A percentile compares a stretch with the other conserved stretches of the same genome.
These are phyloP conservation scores for Fomes fomentarius DNA, from an alignment of 1,284 basidiomycete genomes.

Conservation along the genomic window DNA sequence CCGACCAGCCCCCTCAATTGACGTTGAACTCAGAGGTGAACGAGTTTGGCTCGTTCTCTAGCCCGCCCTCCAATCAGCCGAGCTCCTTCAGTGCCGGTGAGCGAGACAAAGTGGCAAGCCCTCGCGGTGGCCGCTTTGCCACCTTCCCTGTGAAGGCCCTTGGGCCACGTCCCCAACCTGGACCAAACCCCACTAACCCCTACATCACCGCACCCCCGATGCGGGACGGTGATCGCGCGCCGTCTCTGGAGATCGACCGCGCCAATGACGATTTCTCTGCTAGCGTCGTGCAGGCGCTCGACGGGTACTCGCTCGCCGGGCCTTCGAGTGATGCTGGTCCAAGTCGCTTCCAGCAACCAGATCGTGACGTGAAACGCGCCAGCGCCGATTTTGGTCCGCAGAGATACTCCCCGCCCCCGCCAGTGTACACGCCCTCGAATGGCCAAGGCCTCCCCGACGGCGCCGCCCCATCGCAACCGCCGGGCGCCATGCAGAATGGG, in stretches of 20 bases:
- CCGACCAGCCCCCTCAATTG: slow-evolving; percentile 8
- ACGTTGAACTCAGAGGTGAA: slow-evolving; percentile 10
- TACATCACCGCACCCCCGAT: slow-evolving; percentile 23
- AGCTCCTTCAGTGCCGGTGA: slow-evolving; percentile 26
- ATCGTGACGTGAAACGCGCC: slow-evolving; percentile 8
- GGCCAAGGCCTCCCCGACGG: slow-evolving; percentile 31
- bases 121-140: slow-evolving; percentile 49
- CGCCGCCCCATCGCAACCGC: slow-evolving; percentile 36
- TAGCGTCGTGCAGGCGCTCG: slow-evolving; percentile 55
- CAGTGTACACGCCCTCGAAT: slow-evolving; percentile 23
- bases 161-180: slow-evolving; percentile 27
- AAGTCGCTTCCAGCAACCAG: slow-evolving; percentile 22
- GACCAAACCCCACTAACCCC: slow-evolving; percentile 18
- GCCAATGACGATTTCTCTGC: slow-evolving; percentile 44
- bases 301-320: slow-evolving; percentile 20
- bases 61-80: slow-evolving; percentile 20
- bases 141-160: slow-evolving; percentile 53
- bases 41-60: slow-evolving; percentile 31
- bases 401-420: slow-evolving; percentile 29
- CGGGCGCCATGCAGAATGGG: slow-evolving; percentile 1
- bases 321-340: slow-evolving; percentile 5
- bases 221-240: slow-evolving; percentile 35
- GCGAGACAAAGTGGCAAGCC: slow-evolving; percentile 18
- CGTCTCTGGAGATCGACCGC: slow-evolving; percentile 32
- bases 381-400: slow-evolving; percentile 16